Percentiles rank a stretch among this genome's conserved stretches.
phyloP scores from a whole-genome alignment of 2,329 filamentous ascomycete species.

The Clarireedia hainanense region DNA sequence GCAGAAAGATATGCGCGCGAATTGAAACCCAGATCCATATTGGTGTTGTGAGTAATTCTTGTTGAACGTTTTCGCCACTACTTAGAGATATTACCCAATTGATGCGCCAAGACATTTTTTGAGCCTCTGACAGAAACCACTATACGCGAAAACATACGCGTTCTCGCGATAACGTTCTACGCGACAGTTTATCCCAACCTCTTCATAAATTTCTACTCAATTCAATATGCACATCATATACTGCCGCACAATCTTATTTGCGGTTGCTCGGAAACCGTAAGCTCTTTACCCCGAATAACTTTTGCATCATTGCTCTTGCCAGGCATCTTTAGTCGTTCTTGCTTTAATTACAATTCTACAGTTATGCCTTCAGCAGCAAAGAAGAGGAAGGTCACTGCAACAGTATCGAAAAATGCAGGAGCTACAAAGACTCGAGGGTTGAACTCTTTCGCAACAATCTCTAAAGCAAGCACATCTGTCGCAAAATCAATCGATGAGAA shows the following conservation, averaged over 20 bases:
- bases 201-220: conserved; percentile 6
- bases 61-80: too few relatives aligned
- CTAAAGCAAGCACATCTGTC: conserved; percentile 32
- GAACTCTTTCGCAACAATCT: conserved; percentile 36
- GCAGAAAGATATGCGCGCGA: too few relatives aligned
- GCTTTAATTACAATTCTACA: conserved; percentile 13
- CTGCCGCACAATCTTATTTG: too few relatives aligned
- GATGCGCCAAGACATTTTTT: conserved; percentile 10
- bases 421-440: conserved; percentile 27
- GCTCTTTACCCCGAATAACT: conserved; percentile 1
- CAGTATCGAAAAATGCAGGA: conserved; percentile 11
- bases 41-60: too few relatives aligned
- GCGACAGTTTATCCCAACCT: conserved; percentile 17
- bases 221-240: background rate
- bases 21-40: too few relatives aligned
- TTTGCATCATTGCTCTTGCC: background rate
- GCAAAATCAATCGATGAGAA: conserved; percentile 30
- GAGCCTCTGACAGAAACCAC: conserved; percentile 14
- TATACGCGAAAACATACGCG: conserved; percentile 23
- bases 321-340: background rate
- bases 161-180: conserved; percentile 8
- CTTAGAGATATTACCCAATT: too few relatives aligned
- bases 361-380: conserved; percentile 27
- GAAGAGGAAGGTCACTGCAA: conserved; percentile 23
- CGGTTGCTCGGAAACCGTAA: background rate